Percentiles rank a stretch among this genome's conserved stretches.
Evolutionary conservation across 768 basidiomycete species (phyloP).

Genomic region (Termitomyces sp.): DNA sequence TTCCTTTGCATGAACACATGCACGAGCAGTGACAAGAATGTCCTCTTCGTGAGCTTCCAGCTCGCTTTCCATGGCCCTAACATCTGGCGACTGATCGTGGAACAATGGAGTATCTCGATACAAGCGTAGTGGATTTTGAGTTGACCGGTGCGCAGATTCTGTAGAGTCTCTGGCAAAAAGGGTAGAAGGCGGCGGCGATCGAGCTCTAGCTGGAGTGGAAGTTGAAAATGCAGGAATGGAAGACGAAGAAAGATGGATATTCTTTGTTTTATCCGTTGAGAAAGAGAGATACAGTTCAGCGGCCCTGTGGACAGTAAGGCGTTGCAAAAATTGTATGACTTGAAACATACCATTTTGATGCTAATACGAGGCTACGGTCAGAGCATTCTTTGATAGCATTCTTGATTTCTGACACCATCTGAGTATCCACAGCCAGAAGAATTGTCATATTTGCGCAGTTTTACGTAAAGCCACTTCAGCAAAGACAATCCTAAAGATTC

Average conservation of each 20-base stretch:
- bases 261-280: conserved; percentile 39
- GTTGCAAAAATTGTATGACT: neutral
- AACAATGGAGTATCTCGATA: conserved; percentile 33
- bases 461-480: neutral
- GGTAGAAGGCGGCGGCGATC: conserved; percentile 32
- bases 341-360: conserved; percentile 67
- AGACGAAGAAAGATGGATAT: conserved; percentile 16
- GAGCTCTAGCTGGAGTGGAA: conserved; percentile 51
- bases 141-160: conserved; percentile 23
- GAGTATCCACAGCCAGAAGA: conserved; percentile 27
- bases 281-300: conserved; percentile 69
- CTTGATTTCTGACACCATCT: conserved; percentile 51
- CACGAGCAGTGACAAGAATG: conserved; percentile 61
- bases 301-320: conserved; percentile 43
- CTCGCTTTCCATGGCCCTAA: conserved; percentile 33
- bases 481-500: neutral
- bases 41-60: conserved; percentile 66
- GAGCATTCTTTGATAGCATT: conserved; percentile 66
- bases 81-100: conserved; percentile 24
- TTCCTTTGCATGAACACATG: conserved; percentile 74
- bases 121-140: conserved; percentile 20
- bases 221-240: conserved; percentile 40
- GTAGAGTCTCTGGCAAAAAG: conserved; percentile 33
- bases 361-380: conserved; percentile 61
- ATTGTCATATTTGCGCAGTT: conserved; percentile 15